A percentile compares a stretch with the other conserved stretches of the same genome.
phyloP scores from a whole-genome alignment of 345 rosid genomes.

The Conringia planisiliqua region DNA sequence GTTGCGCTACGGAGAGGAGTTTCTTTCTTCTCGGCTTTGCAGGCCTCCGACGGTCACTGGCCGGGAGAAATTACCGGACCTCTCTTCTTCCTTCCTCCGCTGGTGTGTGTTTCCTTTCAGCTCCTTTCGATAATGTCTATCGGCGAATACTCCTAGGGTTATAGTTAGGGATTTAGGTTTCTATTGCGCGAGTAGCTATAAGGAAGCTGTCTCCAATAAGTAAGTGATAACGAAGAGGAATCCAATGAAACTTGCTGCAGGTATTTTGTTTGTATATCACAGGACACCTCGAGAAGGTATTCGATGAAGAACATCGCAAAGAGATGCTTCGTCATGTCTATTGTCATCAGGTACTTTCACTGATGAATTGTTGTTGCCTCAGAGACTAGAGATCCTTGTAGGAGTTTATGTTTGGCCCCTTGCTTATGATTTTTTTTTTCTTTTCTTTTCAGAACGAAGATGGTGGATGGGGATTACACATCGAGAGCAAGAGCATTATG shows the following conservation, averaged over 20 bases:
- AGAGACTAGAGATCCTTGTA: too few species aligned
- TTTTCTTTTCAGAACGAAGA: constrained; percentile 54
- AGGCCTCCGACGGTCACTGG: constrained; percentile 71
- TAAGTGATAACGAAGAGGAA: neutral
- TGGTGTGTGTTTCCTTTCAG: constrained; percentile 26
- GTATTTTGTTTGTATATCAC: constrained; percentile 55
- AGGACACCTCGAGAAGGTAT: constrained; percentile 37
- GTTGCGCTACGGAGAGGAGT: constrained; percentile 46
- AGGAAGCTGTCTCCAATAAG: neutral
- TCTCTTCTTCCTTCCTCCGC: constrained; percentile 59
- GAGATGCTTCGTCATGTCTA: constrained; percentile 57
- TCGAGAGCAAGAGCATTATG: constrained; percentile 64
- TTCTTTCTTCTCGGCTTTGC: constrained; percentile 52
- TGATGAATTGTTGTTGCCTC: neutral
- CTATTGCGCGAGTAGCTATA: too few species aligned
- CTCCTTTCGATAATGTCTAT: neutral
- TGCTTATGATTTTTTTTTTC: too few species aligned
- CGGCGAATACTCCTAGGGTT: neutral
- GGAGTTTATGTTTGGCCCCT: too few species aligned
- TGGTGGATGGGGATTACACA: constrained; percentile 68
- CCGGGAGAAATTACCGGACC: constrained; percentile 65
- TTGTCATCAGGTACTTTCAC: constrained; percentile 52
- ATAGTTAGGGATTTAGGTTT: too few species aligned
- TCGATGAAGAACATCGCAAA: constrained; percentile 51
- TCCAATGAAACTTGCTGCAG: constrained; percentile 26